A percentile compares a stretch with the other conserved stretches of the same genome.
Conservation (phyloP, 306 rosid species). For the Quercus bicolor region DNA sequence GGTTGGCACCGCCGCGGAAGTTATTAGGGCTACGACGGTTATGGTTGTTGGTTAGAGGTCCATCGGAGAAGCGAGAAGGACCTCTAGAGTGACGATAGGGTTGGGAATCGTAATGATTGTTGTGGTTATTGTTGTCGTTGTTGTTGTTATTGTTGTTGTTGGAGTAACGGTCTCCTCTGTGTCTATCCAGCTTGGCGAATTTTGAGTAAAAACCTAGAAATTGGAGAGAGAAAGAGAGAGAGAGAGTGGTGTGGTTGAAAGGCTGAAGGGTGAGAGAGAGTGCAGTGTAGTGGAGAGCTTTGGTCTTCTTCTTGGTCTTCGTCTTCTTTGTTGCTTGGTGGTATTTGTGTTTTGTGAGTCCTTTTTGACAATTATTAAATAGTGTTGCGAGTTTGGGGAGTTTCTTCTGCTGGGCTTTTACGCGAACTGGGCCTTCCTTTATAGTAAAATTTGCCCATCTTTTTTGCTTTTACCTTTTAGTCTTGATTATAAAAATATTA, state of each 20-base stretch:
- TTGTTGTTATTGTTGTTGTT: conserved; percentile 10
- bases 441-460: too few species aligned
- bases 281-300: too few species aligned
- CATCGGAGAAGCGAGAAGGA: conserved; percentile 70
- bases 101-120: conserved; percentile 17
- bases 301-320: too few species aligned
- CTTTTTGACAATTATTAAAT: too few species aligned
- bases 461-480: too few species aligned
- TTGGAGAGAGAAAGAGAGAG: neutral
- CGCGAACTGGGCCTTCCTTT: too few species aligned
- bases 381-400: too few species aligned
- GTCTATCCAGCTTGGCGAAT: conserved; percentile 82
- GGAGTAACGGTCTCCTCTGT: conserved; percentile 82
- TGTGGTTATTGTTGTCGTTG: conserved; percentile 7
- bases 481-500: too few species aligned
- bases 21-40: conserved; percentile 46
- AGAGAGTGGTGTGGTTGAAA: neutral
- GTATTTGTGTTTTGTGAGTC: too few species aligned
- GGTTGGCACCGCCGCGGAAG: conserved; percentile 29
- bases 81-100: conserved; percentile 46
- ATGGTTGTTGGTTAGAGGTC: conserved; percentile 43
- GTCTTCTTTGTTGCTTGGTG: too few species aligned
- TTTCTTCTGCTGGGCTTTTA: too few species aligned
- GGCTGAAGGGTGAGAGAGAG: neutral
- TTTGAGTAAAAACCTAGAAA: conserved; percentile 27